Evolutionary conservation across 176 grass and related monocot species (phyloP).

Genomic region (Hordeum vulgare): MorexV3_pseudomolecules_assembly NC_058521.1:412460004-412460503

Average conservation of each 20-base stretch:
- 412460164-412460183: background rate
- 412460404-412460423: background rate
- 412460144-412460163: background rate
- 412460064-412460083: background rate
- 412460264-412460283: slow-evolving; percentile 1
- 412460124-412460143: background rate
- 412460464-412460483: background rate
- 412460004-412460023: background rate
- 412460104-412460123: background rate
- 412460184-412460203: slow-evolving; percentile 6
- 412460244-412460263: background rate
- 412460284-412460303: background rate
- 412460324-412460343: background rate
- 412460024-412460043: background rate
- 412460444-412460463: background rate
- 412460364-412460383: background rate
- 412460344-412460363: background rate
- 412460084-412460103: background rate
- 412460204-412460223: background rate
- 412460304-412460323: background rate
- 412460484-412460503: background rate
- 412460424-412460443: background rate
- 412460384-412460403: background rate
- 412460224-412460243: background rate
- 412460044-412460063: background rate